Evolutionary conservation across 2,329 filamentous ascomycete genomes (phyloP), one percentile per base, ranked within the genome.

Genomic region (Ophiostoma novo-ulmi): DNA sequence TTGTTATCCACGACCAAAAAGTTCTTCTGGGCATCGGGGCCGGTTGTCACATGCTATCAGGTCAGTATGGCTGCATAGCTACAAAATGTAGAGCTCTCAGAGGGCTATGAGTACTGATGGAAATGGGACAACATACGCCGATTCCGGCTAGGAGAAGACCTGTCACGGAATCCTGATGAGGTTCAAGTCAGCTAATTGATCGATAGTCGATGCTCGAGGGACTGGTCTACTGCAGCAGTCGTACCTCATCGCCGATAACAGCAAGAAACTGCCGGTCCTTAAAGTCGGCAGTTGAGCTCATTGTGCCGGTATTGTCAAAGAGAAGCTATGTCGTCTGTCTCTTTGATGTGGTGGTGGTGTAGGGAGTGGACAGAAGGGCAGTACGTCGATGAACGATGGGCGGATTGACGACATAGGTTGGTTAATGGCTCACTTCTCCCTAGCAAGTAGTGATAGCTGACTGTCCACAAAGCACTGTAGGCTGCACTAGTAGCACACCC

Each of bases 1-100:
- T 98, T 98, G 79, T 81, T 84, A 80, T 99, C 94, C 73, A 99
- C 95, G 71, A 99, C 93, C 11, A 99, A 88, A 83, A 97, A 99
- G 85, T 99, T 99, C 85, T 97, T 97, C 79, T 97, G 91, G 55
- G 91, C 87, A 78, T 97, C 93, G 64, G 94, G 92, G 7, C 92
- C 91, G 70, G 90, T 86, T 20, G 93, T 97, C 74, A 98, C 94
- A 80, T 98, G 94, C 94, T 97, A 74, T 6, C 36, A n/a, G 20
- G 67, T 72, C 64, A 67, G 66, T 66, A 71, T 41, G 17, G 67
- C 26, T 20, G 20, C 22, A 26, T 3, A n/a, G 36, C 61, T 63
- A 10, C 26, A 7, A 22, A 13, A 22, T 0, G 11, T n/a, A 31
- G 3, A n/a, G 8, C 6, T 48, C 20, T 17, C 14, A 36, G 5